Evolutionary conservation across 1,139 yeast species (phyloP), one percentile per base, ranked within the genome.

Genomic region (Yamadazyma atmosphaerica): DNA sequence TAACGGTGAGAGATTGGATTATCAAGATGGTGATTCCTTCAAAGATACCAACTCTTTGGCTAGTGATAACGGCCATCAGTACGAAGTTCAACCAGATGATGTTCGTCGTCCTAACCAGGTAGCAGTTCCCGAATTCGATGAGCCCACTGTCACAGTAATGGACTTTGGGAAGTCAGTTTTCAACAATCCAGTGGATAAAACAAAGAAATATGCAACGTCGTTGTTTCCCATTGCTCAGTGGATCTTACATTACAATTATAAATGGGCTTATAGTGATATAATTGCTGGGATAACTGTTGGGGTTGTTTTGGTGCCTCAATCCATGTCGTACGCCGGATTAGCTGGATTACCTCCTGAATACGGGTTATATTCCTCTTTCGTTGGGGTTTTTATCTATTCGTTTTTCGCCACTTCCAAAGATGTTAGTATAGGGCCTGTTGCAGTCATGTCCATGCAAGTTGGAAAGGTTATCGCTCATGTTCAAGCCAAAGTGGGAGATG

Each of bases 371-470:
- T 86, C 96, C 18, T 86, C 96, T 0, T 90, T 90, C 56, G 85
- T 90, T 35, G 98, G 98, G 55, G 95, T 89, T 13, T 78, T 88
- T 58, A 79, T 86, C 40, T 90, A 90, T 60, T 83, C 95, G 35
- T 77, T 89, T 53, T 90, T 90, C 60, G 98, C 97, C 12, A 90
- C 97, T 13, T 86, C 95, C 14, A 90, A 89, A 63, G 98, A 90
- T 71, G 96, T 90, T 33, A 85, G 94, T 45, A 89, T 90, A 53
- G 98, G 97, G 23, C 97, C 98, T 4, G 98, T 90, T 28, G 98
- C 98, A 2, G 97, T 90, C 44, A 89, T 90, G 96, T 86, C 96
- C 11, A 61, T 81, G 48, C 90, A 89, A 60, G 89, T 87, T 22
- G 81, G 90, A 34, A 86, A 84, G 58, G 90, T 87, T 36, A 74